A percentile compares a stretch with the other conserved stretches of the same genome.
phyloP scores from a whole-genome alignment of 2,329 filamentous ascomycete species.

The Phialocephala subalpina region DNA sequence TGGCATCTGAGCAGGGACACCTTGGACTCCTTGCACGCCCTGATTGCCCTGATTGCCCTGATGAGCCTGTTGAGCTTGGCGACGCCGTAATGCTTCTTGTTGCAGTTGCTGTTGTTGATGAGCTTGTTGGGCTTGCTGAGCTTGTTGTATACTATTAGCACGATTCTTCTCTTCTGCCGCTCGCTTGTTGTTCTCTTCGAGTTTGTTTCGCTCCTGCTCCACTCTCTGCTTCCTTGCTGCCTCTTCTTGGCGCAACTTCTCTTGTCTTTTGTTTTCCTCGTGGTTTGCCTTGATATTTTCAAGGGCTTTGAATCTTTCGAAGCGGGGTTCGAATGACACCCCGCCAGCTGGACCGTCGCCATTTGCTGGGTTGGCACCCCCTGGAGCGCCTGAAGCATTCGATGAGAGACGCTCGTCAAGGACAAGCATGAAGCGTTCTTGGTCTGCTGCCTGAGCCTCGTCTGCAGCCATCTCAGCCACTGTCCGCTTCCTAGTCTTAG shows the following conservation, averaged over 20 bases:
- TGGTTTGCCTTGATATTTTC: constrained; percentile 83
- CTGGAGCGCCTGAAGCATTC: constrained; percentile 63
- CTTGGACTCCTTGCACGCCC: constrained; percentile 27
- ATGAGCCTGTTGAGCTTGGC: constrained; percentile 48
- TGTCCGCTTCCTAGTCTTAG: constrained; percentile 91
- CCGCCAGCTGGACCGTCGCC: constrained; percentile 76
- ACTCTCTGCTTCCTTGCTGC: constrained; percentile 56
- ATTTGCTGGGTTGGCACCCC: constrained; percentile 65
- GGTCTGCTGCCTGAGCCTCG: constrained; percentile 87
- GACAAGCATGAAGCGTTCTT: constrained; percentile 91
- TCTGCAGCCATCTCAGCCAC: constrained; percentile 95
- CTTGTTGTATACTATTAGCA: constrained; percentile 26
- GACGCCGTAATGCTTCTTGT: constrained; percentile 45
- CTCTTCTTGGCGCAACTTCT: constrained; percentile 70
- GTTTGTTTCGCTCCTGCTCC: constrained; percentile 55
- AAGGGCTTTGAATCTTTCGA: constrained; percentile 91
- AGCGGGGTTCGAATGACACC: constrained; percentile 82
- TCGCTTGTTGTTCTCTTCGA: constrained; percentile 42
- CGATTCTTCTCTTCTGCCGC: constrained; percentile 39
- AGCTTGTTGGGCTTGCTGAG: constrained; percentile 34
- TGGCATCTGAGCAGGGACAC: constrained; percentile 46
- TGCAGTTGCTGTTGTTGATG: constrained; percentile 40
- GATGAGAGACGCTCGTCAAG: constrained; percentile 83
- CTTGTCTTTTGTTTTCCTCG: constrained; percentile 78
- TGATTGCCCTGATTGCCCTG: constrained; percentile 33